A percentile compares a stretch with the other conserved stretches of the same genome.
These are phyloP conservation scores for Candida anglica DNA, from an alignment of 805 yeast species.

Conservation along the genomic window DNA sequence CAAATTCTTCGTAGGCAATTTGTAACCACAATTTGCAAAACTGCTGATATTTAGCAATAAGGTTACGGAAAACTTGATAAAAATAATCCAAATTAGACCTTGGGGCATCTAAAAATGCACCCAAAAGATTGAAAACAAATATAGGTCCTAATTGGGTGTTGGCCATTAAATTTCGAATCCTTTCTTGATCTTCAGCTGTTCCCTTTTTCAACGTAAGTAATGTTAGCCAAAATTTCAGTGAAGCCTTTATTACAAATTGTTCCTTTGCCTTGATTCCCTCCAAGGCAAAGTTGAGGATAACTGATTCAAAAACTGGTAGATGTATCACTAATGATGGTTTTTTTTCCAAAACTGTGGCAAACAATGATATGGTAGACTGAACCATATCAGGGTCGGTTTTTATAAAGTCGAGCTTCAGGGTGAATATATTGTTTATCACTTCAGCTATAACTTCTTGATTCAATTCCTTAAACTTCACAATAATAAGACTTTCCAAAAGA, in stretches of 20 bases:
- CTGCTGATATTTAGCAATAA: conserved; percentile 46
- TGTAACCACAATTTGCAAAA: conserved; percentile 46
- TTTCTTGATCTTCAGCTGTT: conserved; percentile 35
- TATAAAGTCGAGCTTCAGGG: conserved; percentile 29
- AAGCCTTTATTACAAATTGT: conserved; percentile 49
- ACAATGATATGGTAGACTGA: conserved; percentile 48
- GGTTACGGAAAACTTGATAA: conserved; percentile 47
- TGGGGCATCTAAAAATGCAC: conserved; percentile 38
- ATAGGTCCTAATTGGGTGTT: conserved; percentile 18
- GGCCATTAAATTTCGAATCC: conserved; percentile 17
- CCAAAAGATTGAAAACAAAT: conserved; percentile 22
- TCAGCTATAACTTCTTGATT: conserved; percentile 27
- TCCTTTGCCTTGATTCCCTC: conserved; percentile 45
- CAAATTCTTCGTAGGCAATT: conserved; percentile 14
- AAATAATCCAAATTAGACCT: conserved; percentile 61
- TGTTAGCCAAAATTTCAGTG: conserved; percentile 53
- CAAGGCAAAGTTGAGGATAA: conserved; percentile 26
- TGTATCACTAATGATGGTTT: conserved; percentile 47
- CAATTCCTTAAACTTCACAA: conserved; percentile 29
- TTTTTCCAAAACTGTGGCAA: conserved; percentile 45
- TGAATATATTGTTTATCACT: conserved; percentile 35
- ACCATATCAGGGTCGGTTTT: conserved; percentile 56
- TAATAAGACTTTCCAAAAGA: conserved; percentile 42
- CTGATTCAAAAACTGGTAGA: conserved; percentile 17
- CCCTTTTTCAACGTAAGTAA: conserved; percentile 46